Percentiles rank a stretch among this genome's conserved stretches.
These are phyloP conservation scores for Neurospora cerealis DNA, from an alignment of 495 filamentous ascomycete genomes.

Conservation along the genomic window DNA sequence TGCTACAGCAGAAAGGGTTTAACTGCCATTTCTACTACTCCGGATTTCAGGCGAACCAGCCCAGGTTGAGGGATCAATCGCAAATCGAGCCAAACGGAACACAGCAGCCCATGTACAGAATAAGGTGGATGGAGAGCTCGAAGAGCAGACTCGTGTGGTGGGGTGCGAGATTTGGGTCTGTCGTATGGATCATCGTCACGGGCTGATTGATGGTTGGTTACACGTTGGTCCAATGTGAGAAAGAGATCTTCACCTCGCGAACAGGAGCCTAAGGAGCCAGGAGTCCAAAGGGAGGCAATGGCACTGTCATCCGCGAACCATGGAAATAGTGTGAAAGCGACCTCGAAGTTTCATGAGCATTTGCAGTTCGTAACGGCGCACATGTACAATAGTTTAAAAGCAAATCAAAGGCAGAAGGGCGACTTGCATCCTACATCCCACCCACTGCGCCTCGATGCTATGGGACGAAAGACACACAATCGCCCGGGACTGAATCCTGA, in stretches of 20 bases:
- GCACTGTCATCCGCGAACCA: background rate
- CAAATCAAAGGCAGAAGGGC: background rate
- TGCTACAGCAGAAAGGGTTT: background rate
- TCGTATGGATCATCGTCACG: background rate
- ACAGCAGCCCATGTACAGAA: background rate
- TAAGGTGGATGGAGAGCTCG: background rate
- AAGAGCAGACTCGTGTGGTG: background rate
- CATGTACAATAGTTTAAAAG: background rate
- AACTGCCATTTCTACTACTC: background rate
- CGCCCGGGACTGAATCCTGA: background rate
- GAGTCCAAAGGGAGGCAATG: background rate
- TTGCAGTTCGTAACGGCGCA: background rate
- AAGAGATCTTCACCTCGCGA: background rate
- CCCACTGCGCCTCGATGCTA: background rate
- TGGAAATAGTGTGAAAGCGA: background rate
- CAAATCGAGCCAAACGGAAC: background rate
- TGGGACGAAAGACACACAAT: background rate
- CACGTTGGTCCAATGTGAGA: background rate
- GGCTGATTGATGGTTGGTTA: background rate
- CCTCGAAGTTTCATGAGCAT: background rate
- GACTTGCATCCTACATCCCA: background rate
- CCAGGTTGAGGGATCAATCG: background rate
- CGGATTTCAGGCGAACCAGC: background rate
- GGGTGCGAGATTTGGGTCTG: background rate
- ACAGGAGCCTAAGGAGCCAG: background rate